These are phyloP conservation scores for Carex kokanica DNA, from an alignment of 176 grass and related monocot species.

Conservation along the genomic window DNA sequence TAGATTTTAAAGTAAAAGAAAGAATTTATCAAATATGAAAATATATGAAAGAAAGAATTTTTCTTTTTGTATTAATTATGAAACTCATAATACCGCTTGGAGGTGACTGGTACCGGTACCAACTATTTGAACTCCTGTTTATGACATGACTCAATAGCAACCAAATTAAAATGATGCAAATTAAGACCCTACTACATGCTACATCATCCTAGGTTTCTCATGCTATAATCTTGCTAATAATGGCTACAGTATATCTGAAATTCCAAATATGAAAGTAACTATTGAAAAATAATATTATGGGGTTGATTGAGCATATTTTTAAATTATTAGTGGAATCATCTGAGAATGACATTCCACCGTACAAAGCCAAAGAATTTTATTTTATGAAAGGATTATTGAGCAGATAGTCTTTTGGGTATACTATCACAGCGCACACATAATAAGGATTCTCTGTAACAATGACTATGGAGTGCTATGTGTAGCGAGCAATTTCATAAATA, in stretches of 20 bases:
- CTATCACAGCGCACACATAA: neutral
- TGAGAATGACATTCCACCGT: constrained; percentile 21
- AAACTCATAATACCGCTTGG: neutral
- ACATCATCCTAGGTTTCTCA: constrained; percentile 16
- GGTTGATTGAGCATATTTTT: constrained; percentile 10
- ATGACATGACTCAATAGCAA: neutral
- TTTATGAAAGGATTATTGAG: constrained; percentile 17
- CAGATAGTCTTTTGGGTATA: neutral
- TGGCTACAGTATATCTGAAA: neutral
- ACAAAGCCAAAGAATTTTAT: constrained; percentile 11
- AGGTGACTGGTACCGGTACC: neutral
- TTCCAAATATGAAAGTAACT: neutral
- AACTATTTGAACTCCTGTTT: neutral
- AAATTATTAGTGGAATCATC: constrained; percentile 5
- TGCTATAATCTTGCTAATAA: neutral
- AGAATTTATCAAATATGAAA: neutral
- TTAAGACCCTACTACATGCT: neutral
- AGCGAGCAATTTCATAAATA: neutral
- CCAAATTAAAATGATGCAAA: neutral
- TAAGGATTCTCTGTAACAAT: neutral
- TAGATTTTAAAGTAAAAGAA: neutral
- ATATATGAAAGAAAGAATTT: neutral
- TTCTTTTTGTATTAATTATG: neutral
- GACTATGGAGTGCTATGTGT: neutral
- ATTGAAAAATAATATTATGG: neutral